Evolutionary conservation across 2,329 filamentous ascomycete species (phyloP), one percentile per base, ranked within the genome.

Genomic region (Aspergillus aculeatus): DNA sequence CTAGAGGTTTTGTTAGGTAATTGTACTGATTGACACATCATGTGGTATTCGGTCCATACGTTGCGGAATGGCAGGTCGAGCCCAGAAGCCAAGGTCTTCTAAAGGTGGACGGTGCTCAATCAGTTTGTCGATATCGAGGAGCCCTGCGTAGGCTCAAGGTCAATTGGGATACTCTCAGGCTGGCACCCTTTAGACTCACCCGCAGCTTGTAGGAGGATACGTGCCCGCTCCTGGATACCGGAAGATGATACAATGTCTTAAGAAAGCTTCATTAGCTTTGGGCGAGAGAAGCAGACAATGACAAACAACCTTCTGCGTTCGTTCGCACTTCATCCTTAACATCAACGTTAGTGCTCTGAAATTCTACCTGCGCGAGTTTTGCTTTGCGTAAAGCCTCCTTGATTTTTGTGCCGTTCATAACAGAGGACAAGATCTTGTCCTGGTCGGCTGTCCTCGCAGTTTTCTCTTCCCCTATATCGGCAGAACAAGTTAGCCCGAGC

Each of bases 41-140:
- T 56, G 44, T 41, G 52, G 47, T 19, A 16, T 12, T 35, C 5
- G 12, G 5, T 16, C 14, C 32, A 35, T 35, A 35, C 60, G 48
- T 54, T 71, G 68, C 5, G 68, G 64, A 26, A 69, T 58, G 3
- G 58, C 62, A 24, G 65, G 68, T 19, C 70, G 62, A 12, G 32
- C 32, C 12, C 32, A 35, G 32, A 35, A 35, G 32, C 32, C 32
- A 35, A 35, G 32, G 32, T 35, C 32, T 35, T 64, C 58, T 2
- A 67, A 38, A 23, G 68, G 66, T 3, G 71, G 67, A 10, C 70
- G 68, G 58, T 76, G 65, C 63, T 78, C 75, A 47, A 78, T 71
- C 2, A 75, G 48, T 24, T 77, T 77, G 57, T 77, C 75, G 23
- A 77, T 72, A 52, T 78, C 75, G 2, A 77, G 68, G 12, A 76